phyloP scores from a whole-genome alignment of 2,329 filamentous ascomycete species.

The Xylariaceae sp. region DNA sequence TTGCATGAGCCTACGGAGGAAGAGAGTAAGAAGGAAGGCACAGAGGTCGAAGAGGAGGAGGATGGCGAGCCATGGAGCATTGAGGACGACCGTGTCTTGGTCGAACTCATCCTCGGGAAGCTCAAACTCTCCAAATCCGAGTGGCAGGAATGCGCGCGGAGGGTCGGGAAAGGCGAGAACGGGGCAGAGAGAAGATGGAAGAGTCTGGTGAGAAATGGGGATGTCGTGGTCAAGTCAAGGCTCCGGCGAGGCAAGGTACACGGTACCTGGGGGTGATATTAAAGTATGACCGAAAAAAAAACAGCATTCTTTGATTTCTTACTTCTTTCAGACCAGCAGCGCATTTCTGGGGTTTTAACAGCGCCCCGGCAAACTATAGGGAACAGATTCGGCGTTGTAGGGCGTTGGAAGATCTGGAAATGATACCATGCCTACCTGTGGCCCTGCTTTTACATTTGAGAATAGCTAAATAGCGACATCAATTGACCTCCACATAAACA shows the following conservation, averaged over 20 bases:
- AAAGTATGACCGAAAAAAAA: conserved; percentile 7
- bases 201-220: conserved; percentile 64
- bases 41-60: conserved; percentile 51
- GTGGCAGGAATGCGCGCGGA: conserved; percentile 72
- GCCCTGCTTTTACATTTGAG: conserved; percentile 14
- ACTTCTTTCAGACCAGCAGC: neutral
- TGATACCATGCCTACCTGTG: conserved; percentile 26
- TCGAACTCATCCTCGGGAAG: conserved; percentile 73
- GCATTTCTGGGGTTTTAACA: neutral
- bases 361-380: conserved; percentile 9
- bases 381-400: conserved; percentile 19
- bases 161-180: conserved; percentile 65
- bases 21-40: conserved; percentile 42
- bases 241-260: conserved; percentile 57
- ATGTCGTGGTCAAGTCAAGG: conserved; percentile 64
- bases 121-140: conserved; percentile 68
- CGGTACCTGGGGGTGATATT: conserved; percentile 57
- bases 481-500: neutral
- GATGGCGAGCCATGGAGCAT: conserved; percentile 63
- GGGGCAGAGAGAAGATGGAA: conserved; percentile 68
- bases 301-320: neutral
- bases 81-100: conserved; percentile 69
- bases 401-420: conserved; percentile 16
- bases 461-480: neutral
- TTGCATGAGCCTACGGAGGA: conserved; percentile 48